Evolutionary conservation across 2,329 filamentous ascomycete species (phyloP).

Genomic region (Didymella pomorum): DNA sequence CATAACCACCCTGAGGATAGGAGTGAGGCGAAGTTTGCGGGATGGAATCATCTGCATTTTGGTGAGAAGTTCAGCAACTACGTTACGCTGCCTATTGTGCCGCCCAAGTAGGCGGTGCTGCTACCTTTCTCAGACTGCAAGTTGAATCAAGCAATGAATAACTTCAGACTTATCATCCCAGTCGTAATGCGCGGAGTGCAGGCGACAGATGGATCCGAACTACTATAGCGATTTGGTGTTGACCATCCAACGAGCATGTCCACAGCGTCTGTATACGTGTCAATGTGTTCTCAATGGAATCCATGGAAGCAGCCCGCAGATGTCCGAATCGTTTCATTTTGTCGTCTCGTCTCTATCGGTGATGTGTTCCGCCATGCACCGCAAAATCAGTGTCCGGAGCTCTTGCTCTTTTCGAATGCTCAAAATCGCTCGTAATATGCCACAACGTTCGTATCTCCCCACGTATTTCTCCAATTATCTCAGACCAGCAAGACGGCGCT

Average conservation of each 20-base stretch:
- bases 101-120: constrained; percentile 44
- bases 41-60: constrained; percentile 64
- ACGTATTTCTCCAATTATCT: constrained; percentile 53
- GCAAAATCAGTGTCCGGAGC: not conserved
- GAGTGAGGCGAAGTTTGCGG: constrained; percentile 54
- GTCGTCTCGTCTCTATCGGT: not conserved
- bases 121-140: not conserved
- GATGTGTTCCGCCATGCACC: not conserved
- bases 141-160: not conserved
- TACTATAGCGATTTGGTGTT: too few species aligned
- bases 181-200: too few species aligned
- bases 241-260: too few species aligned
- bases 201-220: too few species aligned
- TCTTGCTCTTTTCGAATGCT: not conserved
- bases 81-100: constrained; percentile 62
- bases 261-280: too few species aligned
- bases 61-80: constrained; percentile 60
- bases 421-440: not conserved
- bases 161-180: too few species aligned
- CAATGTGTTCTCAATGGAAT: too few species aligned
- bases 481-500: constrained; percentile 78
- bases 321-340: not conserved
- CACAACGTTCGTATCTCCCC: not conserved
- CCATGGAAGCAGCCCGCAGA: not conserved
- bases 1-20: constrained; percentile 62